Percentiles rank a stretch among this genome's conserved stretches.
Evolutionary conservation across 495 filamentous ascomycete genomes (phyloP).

Genomic region (Haplographium delicatum): DNA sequence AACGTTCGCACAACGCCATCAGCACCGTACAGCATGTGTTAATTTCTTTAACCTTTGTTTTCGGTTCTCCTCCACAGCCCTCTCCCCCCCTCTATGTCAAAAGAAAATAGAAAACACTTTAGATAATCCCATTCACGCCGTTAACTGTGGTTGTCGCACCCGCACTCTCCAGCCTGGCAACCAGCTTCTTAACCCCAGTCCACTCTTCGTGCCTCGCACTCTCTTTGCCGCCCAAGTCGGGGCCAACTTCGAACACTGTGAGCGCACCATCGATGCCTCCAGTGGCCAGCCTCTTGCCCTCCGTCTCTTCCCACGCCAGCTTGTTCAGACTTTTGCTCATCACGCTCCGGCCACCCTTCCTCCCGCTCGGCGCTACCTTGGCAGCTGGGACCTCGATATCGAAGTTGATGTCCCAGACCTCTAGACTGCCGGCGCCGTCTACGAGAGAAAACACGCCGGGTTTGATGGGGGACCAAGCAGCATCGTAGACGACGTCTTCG

Average conservation of each 20-base stretch:
- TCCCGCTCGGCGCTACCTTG: conserved; percentile 60
- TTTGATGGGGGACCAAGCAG: conserved; percentile 84
- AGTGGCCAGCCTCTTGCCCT: conserved; percentile 79
- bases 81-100: too few relatives aligned
- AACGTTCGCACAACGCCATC: too few relatives aligned
- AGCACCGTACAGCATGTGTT: too few relatives aligned
- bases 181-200: conserved; percentile 80
- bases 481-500: conserved; percentile 95
- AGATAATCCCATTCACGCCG: background rate
- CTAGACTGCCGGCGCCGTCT: conserved; percentile 87
- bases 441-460: conserved; percentile 92
- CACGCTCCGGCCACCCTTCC: conserved; percentile 50
- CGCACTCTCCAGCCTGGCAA: conserved; percentile 57
- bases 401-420: conserved; percentile 90
- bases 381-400: conserved; percentile 88
- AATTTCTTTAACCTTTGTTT: too few relatives aligned
- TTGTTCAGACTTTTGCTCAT: conserved; percentile 83
- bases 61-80: background rate
- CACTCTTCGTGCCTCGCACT: conserved; percentile 81
- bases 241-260: conserved; percentile 90
- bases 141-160: background rate
- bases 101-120: background rate
- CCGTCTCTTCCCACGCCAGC: conserved; percentile 84
- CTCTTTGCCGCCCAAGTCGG: conserved; percentile 75
- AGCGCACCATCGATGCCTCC: conserved; percentile 87